Base-by-base conservation (phyloP, 768 basidiomycete species). In the Hygrocybe coccinea region DNA sequence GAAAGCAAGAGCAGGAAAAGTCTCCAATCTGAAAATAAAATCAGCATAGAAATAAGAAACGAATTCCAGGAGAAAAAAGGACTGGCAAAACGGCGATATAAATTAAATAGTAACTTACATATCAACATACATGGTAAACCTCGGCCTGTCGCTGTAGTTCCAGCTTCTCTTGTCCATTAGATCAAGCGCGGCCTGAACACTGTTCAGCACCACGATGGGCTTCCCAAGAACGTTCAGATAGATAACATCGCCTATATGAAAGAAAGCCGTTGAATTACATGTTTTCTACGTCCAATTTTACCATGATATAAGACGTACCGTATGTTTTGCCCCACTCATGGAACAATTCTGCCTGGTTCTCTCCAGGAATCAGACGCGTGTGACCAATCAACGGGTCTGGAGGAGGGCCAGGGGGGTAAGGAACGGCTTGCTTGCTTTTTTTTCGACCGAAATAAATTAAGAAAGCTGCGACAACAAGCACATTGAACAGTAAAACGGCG, bases 371-470 rank as follows among this genome's bases (percentile, higher is more conserved):
- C 1, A 63, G 50, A 17, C 67, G 65, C 3, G 66, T 57, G 49
- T 70, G 66, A 5, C 68, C 68, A n/a, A 70, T 58, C 37, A 70
- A 21, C 3, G 67, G 64, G 37, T 68, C 65, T 15, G 63, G 54
- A 1, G 65, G 67, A 7, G 66, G 68, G 4, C 68, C 60, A 14
- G 66, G 67, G 1, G 67, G 67, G 10, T 41, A 41, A 14, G 39
- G 39, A 9, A 65, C 39, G 29, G 3, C 29, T 8, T 29, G 3
- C 4, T 29, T 29, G 8, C 29, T 29, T 4, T 29, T 29, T 29
- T 29, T 29, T 29, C 29, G 29, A 29, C 29, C 29, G 29, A 29
- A 29, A 29, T 29, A 29, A 8, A 29, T 3, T 3, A 29, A 29
- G 29, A 29, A 29, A 29, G 29, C 29, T 29, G 8, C 29, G 29